phyloP scores from a whole-genome alignment of 2,329 filamentous ascomycete genomes.

The Epichloe sylvatica region DNA sequence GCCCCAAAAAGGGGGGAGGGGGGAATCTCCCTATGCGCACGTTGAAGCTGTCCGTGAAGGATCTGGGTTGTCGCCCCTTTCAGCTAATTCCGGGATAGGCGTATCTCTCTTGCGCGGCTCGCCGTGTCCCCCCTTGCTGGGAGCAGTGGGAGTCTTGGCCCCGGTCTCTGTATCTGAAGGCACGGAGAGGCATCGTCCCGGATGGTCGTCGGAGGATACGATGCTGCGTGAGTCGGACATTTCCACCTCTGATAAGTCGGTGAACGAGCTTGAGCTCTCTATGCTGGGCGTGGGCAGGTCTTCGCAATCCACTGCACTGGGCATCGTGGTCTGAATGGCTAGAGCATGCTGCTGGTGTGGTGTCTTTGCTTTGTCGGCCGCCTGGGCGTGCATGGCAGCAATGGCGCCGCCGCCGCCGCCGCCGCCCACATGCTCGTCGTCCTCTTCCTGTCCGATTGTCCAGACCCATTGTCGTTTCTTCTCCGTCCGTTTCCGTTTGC shows the following conservation, averaged over 20 bases:
- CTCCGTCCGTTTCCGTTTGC: conserved; percentile 41
- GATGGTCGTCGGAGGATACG: conserved; percentile 22
- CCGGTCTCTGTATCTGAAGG: conserved; percentile 21
- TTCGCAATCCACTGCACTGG: conserved; percentile 7
- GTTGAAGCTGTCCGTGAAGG: background rate
- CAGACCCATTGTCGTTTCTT: conserved; percentile 53
- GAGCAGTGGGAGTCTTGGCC: conserved; percentile 25
- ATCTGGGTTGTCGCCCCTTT: conserved; percentile 1
- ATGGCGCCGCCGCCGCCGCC: conserved; percentile 27
- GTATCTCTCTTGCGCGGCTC: conserved; percentile 9
- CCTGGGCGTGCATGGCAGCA: conserved; percentile 24
- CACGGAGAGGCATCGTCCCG: conserved; percentile 3
- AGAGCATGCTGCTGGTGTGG: background rate
- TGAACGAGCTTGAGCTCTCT: conserved; percentile 21
- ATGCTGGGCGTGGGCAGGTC: conserved; percentile 29
- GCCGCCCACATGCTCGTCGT: conserved; percentile 26
- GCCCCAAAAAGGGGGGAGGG: background rate
- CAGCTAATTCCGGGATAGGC: conserved; percentile 13
- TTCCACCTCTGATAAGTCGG: conserved; percentile 27
- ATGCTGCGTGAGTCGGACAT: conserved; percentile 35
- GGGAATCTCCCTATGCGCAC: background rate
- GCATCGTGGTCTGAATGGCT: background rate
- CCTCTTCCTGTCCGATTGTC: conserved; percentile 45
- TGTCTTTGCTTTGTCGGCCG: conserved; percentile 1
- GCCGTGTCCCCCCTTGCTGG: conserved; percentile 2